phyloP scores from a whole-genome alignment of 2,329 filamentous ascomycete species.

The Fonsecaea nubica region DNA sequence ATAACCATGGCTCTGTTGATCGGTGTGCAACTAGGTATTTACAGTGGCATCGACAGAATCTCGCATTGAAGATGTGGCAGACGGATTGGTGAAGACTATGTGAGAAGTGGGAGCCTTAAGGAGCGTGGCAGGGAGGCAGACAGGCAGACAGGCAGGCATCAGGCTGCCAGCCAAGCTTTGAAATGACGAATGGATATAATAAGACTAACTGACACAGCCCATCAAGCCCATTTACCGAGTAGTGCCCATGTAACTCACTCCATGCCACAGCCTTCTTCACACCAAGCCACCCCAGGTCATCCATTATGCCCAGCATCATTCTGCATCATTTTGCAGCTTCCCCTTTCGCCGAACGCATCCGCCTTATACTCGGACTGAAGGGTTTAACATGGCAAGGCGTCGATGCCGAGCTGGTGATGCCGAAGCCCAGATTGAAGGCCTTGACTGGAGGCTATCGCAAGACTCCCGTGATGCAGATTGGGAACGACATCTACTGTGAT shows the following conservation, averaged over 20 bases:
- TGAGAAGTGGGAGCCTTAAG: not conserved
- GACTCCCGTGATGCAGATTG: constrained; percentile 4
- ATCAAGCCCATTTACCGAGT: not conserved
- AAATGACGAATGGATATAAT: not conserved
- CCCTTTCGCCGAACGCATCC: not conserved
- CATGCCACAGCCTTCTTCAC: not conserved
- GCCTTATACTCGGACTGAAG: not conserved
- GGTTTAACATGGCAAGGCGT: constrained; percentile 4
- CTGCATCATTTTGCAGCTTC: constrained; percentile 2
- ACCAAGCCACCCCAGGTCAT: not conserved
- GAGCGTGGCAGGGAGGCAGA: not conserved
- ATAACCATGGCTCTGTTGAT: constrained; percentile 3
- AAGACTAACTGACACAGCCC: not conserved
- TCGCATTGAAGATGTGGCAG: not conserved
- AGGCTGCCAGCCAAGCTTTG: not conserved
- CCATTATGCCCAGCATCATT: not conserved
- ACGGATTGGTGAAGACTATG: not conserved
- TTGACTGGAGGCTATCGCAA: constrained; percentile 6
- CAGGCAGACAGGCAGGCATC: not conserved
- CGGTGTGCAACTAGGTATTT: not conserved
- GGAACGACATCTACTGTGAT: constrained; percentile 7
- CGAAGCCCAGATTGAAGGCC: not conserved
- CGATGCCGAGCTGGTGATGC: constrained; percentile 5
- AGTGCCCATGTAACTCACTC: too few species aligned
- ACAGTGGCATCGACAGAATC: not conserved